These are phyloP conservation scores for Candida succiphila DNA, from an alignment of 805 yeast species.

Conservation along the genomic window DNA sequence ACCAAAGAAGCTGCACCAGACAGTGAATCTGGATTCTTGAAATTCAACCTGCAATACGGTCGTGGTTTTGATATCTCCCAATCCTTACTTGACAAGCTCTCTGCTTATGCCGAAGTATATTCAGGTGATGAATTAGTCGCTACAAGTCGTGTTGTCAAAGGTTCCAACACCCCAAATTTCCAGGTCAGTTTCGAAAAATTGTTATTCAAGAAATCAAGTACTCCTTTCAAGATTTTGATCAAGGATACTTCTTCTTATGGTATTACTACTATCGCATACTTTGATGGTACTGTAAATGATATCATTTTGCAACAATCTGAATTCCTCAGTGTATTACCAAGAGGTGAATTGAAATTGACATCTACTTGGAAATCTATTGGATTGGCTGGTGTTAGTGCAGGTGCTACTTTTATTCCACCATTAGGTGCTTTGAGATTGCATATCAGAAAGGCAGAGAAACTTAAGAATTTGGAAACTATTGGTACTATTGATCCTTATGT, in stretches of 20 bases:
- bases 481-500: slow-evolving; percentile 75
- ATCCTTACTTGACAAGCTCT: slow-evolving; percentile 41
- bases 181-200: slow-evolving; percentile 53
- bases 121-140: slow-evolving; percentile 47
- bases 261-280: slow-evolving; percentile 42
- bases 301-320: slow-evolving; percentile 42
- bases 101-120: slow-evolving; percentile 62
- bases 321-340: slow-evolving; percentile 38
- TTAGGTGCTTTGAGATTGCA: slow-evolving; percentile 59
- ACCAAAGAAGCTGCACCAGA: slow-evolving; percentile 39
- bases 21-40: slow-evolving; percentile 67
- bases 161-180: slow-evolving; percentile 68
- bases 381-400: slow-evolving; percentile 37
- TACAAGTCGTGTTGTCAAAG: slow-evolving; percentile 50
- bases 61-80: slow-evolving; percentile 41
- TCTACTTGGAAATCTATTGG: slow-evolving; percentile 67
- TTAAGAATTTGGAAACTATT: slow-evolving; percentile 50
- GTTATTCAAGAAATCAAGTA: slow-evolving; percentile 47
- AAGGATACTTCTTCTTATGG: slow-evolving; percentile 48
- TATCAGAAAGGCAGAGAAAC: slow-evolving; percentile 40
- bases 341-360: slow-evolving; percentile 43
- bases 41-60: slow-evolving; percentile 52
- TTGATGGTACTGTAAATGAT: slow-evolving; percentile 43
- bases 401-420: slow-evolving; percentile 41
- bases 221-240: slow-evolving; percentile 45